Evolutionary conservation across 495 filamentous ascomycete genomes (phyloP).

Genomic region (Penicillium cinerascens): DNA sequence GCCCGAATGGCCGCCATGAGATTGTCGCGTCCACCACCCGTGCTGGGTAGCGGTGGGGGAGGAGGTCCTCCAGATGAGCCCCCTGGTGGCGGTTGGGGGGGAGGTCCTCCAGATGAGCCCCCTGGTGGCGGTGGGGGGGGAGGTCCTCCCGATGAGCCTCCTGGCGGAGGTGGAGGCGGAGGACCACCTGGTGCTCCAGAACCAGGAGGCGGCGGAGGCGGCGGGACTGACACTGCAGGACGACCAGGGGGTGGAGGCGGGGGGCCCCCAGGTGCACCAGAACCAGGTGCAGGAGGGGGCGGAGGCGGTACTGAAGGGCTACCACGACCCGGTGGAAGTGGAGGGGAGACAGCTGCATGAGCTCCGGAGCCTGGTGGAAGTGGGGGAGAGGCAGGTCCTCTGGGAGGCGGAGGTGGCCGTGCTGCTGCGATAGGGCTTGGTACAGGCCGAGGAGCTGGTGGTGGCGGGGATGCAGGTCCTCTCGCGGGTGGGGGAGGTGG

Average conservation of each 20-base stretch:
- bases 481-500: slow-evolving; percentile 60
- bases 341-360: slow-evolving; percentile 31
- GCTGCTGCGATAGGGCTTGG: slow-evolving; percentile 27
- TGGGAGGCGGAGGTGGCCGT: slow-evolving; percentile 31
- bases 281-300: slow-evolving; percentile 32
- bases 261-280: slow-evolving; percentile 37
- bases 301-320: slow-evolving; percentile 48
- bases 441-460: slow-evolving; percentile 43
- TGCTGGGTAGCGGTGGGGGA: slow-evolving; percentile 55
- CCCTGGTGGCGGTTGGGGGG: slow-evolving; percentile 46
- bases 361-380: slow-evolving; percentile 11
- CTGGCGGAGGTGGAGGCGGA: slow-evolving; percentile 46
- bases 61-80: slow-evolving; percentile 56
- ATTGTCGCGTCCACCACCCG: slow-evolving; percentile 54
- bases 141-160: slow-evolving; percentile 49
- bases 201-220: slow-evolving; percentile 41
- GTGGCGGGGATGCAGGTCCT: slow-evolving; percentile 44
- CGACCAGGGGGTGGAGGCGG: slow-evolving; percentile 26
- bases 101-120: slow-evolving; percentile 45
- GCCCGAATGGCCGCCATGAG: slow-evolving; percentile 80
- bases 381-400: slow-evolving; percentile 23
- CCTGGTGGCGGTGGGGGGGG: slow-evolving; percentile 61
- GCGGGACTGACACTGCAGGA: slow-evolving; percentile 26
- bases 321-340: slow-evolving; percentile 19
- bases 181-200: slow-evolving; percentile 40